phyloP scores from a whole-genome alignment of 2,329 filamentous ascomycete species.

The Dothidotthia symphoricarpi region DNA sequence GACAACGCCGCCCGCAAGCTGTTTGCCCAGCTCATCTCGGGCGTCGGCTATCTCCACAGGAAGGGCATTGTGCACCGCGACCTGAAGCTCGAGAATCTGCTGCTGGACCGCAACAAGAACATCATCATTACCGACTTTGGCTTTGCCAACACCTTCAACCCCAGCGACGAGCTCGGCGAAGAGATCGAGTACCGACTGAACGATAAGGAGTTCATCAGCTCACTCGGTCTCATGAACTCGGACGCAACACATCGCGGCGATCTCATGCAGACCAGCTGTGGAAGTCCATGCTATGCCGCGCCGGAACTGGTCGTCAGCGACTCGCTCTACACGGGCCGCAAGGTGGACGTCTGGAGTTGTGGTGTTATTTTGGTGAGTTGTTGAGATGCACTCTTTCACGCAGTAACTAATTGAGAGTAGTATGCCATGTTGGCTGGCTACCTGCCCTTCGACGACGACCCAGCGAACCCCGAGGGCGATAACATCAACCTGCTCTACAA shows the following conservation, averaged over 20 bases:
- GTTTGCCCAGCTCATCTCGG: constrained; percentile 93
- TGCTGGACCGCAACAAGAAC: constrained; percentile 94
- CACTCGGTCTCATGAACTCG: constrained; percentile 76
- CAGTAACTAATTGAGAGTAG: constrained; percentile 48
- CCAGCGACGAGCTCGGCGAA: constrained; percentile 80
- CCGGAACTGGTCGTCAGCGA: constrained; percentile 97
- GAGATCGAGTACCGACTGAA: constrained; percentile 85
- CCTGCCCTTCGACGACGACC: constrained; percentile 95
- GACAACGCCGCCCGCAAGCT: constrained; percentile 85
- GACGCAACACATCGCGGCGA: constrained; percentile 82
- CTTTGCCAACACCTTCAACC: constrained; percentile 96
- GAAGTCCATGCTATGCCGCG: constrained; percentile 95
- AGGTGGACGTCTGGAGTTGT: constrained; percentile 99
- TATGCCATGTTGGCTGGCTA: constrained; percentile 99
- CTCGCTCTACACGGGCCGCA: constrained; percentile 92
- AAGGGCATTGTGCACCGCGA: constrained; percentile 98
- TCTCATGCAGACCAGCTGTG: constrained; percentile 98
- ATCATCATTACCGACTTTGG: constrained; percentile 99
- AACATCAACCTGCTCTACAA: constrained; percentile 99
- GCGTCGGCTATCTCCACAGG: constrained; percentile 95
- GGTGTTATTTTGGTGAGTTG: constrained; percentile 89
- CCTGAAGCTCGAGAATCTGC: constrained; percentile 90
- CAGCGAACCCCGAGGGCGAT: constrained; percentile 95
- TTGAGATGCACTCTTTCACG: constrained; percentile 11
- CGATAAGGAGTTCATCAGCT: constrained; percentile 85